A percentile compares a stretch with the other conserved stretches of the same genome.
Evolutionary conservation across 2,329 filamentous ascomycete species (phyloP).

Genomic region (Hymenoscyphus repandus): DNA sequence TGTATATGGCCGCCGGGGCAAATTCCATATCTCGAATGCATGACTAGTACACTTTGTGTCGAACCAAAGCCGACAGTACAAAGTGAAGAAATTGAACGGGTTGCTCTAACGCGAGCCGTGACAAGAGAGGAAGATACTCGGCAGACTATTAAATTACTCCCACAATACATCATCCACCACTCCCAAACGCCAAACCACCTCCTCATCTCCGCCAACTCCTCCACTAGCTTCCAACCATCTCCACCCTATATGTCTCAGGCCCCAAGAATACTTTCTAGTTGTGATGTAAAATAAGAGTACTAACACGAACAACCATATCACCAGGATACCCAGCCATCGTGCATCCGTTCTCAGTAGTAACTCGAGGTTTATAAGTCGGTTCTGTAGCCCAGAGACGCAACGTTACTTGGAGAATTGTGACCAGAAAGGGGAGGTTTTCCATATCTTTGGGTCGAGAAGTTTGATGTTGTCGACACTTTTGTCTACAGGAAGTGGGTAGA

Average conservation of each 20-base stretch:
- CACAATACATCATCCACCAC: conserved; percentile 65
- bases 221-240: conserved; percentile 44
- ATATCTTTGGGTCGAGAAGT: conserved; percentile 38
- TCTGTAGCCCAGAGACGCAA: conserved; percentile 53
- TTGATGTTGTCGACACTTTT: conserved; percentile 23
- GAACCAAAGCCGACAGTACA: conserved; percentile 12
- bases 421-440: conserved; percentile 45
- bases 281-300: conserved; percentile 50
- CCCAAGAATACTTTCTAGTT: conserved; percentile 44
- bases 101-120: no score
- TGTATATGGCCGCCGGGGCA: conserved; percentile 64
- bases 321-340: conserved; percentile 38
- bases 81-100: conserved; percentile 2
- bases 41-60: background rate
- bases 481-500: conserved; percentile 10
- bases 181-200: conserved; percentile 62
- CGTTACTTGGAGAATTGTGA: conserved; percentile 52
- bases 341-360: conserved; percentile 41
- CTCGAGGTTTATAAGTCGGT: conserved; percentile 48
- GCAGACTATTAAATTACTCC: conserved; percentile 59
- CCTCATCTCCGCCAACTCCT: conserved; percentile 38
- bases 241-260: conserved; percentile 44
- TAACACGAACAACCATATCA: conserved; percentile 46
- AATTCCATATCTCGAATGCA: conserved; percentile 62
- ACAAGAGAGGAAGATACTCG: conserved; percentile 32